Conservation (phyloP, 441 rosid genomes). For the Eugenia klotzschiana region DNA sequence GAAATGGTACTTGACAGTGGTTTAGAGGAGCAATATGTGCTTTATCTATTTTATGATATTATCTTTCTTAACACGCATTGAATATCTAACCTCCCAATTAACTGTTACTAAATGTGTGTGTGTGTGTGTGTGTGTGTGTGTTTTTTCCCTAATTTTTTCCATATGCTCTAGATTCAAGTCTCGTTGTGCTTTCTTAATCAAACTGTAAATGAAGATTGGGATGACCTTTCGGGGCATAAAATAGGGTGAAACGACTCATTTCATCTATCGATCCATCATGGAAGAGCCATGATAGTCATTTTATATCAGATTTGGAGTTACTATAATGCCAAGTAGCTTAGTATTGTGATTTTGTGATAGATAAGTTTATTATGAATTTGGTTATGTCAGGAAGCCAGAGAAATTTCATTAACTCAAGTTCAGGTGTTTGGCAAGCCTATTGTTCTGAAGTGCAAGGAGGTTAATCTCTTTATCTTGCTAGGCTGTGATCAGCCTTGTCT, state of each 20-base stretch:
- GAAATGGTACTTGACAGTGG: background rate
- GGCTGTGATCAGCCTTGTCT: constrained; percentile 2
- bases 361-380: constrained; percentile 4
- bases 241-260: background rate
- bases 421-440: constrained; percentile 49
- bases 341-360: background rate
- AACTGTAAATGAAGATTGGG: background rate
- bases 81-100: background rate
- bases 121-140: too few species aligned
- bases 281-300: background rate
- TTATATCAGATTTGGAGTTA: background rate
- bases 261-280: background rate
- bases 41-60: background rate
- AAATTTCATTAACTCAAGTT: constrained; percentile 55
- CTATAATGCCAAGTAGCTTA: background rate
- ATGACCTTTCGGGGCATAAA: background rate
- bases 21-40: background rate
- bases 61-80: background rate
- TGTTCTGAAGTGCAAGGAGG: constrained; percentile 86
- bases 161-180: background rate
- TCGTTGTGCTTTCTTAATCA: background rate
- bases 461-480: constrained; percentile 15
- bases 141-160: background rate
- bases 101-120: background rate
- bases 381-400: constrained; percentile 61